Percentiles rank a stretch among this genome's conserved stretches.
Evolutionary conservation across 345 rosid genomes (phyloP).

Genomic region (Gossypium ekmanianum): DNA sequence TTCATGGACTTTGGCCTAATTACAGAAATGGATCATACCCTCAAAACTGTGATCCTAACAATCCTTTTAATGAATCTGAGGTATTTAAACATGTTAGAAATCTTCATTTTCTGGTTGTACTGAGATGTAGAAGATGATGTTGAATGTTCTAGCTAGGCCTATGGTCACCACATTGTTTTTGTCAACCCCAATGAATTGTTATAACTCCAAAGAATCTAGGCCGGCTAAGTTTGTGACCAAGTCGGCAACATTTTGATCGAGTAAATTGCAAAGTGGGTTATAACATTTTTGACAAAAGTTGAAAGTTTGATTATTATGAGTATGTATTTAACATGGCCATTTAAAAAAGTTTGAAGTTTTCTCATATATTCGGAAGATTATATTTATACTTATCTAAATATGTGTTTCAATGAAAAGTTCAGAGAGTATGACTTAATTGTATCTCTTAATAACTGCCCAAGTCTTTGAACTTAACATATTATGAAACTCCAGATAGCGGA

Average conservation of each 20-base stretch:
- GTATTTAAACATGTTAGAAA: slow-evolving; percentile 26
- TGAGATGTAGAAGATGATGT: neutral
- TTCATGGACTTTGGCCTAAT: slow-evolving; percentile 95
- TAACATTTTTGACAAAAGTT: neutral
- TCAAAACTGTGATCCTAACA: slow-evolving; percentile 52
- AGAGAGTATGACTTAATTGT: neutral
- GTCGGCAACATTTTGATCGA: neutral
- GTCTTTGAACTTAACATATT: neutral
- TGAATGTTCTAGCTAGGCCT: neutral
- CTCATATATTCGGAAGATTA: neutral
- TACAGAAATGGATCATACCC: slow-evolving; percentile 69
- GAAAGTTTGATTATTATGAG: neutral
- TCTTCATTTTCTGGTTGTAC: neutral
- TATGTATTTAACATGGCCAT: too few species aligned
- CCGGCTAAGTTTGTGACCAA: slow-evolving; percentile 1
- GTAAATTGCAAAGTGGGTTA: neutral
- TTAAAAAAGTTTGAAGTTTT: neutral
- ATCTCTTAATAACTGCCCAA: neutral
- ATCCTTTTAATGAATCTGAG: slow-evolving; percentile 47
- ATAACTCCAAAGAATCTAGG: neutral
- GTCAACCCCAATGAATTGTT: neutral
- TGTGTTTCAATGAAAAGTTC: neutral
- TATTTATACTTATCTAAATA: neutral
- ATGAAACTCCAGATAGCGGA: slow-evolving; percentile 46
- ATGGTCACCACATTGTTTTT: neutral